Conservation (phyloP, 2,329 filamentous ascomycete genomes). For the Aspergillus floridensis region DNA sequence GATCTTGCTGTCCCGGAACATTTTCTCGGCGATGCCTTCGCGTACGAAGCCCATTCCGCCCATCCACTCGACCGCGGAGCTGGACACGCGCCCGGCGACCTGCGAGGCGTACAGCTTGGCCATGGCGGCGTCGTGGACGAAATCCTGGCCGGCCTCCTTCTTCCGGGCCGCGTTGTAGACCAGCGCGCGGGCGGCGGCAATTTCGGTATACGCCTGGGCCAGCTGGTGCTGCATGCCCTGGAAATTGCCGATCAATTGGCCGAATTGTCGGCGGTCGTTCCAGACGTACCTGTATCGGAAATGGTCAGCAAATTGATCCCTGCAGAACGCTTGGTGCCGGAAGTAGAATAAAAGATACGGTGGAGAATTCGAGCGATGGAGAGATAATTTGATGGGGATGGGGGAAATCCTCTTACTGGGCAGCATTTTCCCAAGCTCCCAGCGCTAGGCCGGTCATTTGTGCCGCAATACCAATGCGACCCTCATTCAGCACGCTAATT, state of each 20-base stretch:
- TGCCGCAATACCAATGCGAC: slow-evolving; percentile 93
- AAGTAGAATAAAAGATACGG: no score
- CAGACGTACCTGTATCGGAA: slow-evolving; percentile 69
- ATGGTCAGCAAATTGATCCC: no score
- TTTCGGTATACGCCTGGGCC: slow-evolving; percentile 92
- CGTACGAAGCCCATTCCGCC: slow-evolving; percentile 98
- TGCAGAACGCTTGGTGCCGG: no score
- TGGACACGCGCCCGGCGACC: slow-evolving; percentile 81
- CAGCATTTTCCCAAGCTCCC: slow-evolving; percentile 93
- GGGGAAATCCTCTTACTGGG: slow-evolving; percentile 51
- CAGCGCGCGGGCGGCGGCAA: slow-evolving; percentile 82
- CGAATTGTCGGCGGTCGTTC: slow-evolving; percentile 98
- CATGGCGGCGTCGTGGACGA: slow-evolving; percentile 95
- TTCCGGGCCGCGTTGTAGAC: slow-evolving; percentile 96
- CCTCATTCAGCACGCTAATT: slow-evolving; percentile 90
- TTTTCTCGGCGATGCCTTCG: slow-evolving; percentile 97
- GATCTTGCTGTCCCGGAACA: slow-evolving; percentile 96
- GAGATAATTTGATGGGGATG: slow-evolving; percentile 3
- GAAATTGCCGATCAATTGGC: slow-evolving; percentile 89
- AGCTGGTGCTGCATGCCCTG: slow-evolving; percentile 99
- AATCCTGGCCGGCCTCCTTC: slow-evolving; percentile 96
- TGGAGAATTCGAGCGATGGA: no score
- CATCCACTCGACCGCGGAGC: slow-evolving; percentile 96
- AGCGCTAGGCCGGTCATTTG: slow-evolving; percentile 98
- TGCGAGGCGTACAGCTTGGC: slow-evolving; percentile 94